These are phyloP conservation scores for Sporothrix brunneoviolacea DNA, from an alignment of 2,329 filamentous ascomycete species.

Conservation along the genomic window DNA sequence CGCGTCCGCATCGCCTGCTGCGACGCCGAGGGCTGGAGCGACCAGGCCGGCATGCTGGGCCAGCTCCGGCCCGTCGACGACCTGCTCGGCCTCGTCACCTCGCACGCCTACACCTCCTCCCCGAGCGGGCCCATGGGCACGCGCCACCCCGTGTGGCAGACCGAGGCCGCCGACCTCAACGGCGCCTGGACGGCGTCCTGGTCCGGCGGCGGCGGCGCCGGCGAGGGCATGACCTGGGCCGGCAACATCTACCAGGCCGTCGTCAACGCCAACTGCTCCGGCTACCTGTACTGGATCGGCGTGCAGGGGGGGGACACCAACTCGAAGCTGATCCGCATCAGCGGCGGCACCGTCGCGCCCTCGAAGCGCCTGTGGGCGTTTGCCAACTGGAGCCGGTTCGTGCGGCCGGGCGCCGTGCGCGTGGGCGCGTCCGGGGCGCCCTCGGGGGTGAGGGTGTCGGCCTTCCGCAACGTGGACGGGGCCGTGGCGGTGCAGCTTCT, in stretches of 20 bases:
- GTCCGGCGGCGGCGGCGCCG: slow-evolving; percentile 34
- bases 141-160: slow-evolving; percentile 36
- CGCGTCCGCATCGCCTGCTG: slow-evolving; percentile 36
- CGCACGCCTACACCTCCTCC: slow-evolving; percentile 32
- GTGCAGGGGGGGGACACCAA: slow-evolving; percentile 25
- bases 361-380: slow-evolving; percentile 26
- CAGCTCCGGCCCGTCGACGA: slow-evolving; percentile 28
- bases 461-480: slow-evolving; percentile 29
- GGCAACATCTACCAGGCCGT: slow-evolving; percentile 37
- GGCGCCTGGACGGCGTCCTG: slow-evolving; percentile 29
- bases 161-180: slow-evolving; percentile 36
- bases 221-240: slow-evolving; percentile 36
- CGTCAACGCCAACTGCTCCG: slow-evolving; percentile 35
- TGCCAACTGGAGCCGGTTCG: slow-evolving; percentile 26
- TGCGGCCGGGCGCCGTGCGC: slow-evolving; percentile 25
- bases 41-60: slow-evolving; percentile 29
- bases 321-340: slow-evolving; percentile 21
- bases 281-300: slow-evolving; percentile 38
- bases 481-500: slow-evolving; percentile 26
- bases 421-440: slow-evolving; percentile 21
- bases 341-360: slow-evolving; percentile 16
- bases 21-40: slow-evolving; percentile 36
- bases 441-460: slow-evolving; percentile 21
- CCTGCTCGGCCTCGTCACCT: slow-evolving; percentile 34
- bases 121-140: slow-evolving; percentile 33